Evolutionary conservation across 306 rosid species (phyloP), one percentile per base, ranked within the genome.

Genomic region (Vigna unguiculata): DNA sequence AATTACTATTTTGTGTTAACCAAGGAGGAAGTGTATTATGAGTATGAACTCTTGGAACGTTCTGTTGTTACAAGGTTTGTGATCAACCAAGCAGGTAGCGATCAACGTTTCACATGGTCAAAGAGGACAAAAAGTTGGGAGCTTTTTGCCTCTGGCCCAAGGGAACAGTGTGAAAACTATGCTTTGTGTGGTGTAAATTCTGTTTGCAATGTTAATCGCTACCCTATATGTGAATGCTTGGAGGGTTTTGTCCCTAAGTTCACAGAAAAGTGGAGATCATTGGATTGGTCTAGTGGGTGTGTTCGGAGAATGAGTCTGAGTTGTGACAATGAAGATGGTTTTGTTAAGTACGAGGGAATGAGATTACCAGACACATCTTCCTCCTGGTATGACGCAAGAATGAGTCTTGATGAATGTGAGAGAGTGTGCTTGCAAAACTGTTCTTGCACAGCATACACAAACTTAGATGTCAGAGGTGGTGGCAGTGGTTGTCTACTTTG

Each of bases 401-500:
- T 17, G 78, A 65, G 19, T n/a, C 78, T 49, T 10, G 71, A 63
- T 6, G 81, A 80, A 41, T 84, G 85, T 25, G 22, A 66, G 51
- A 74, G 48, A 11, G 12, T 47, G 30, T 84, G 88, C 47, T 52
- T 55, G 66, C 45, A 76, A 6, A 60, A 61, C 17, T 81, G 82
- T 5, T 80, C 75, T 9, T 80, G 85, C 72, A 52, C 41, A 43
- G 61, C 81, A 19, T 77, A 77, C 72, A 46, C 81, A 54, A 67
- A 15, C 57, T 25, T 55, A 51, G 71, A 61, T 32, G 7, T 77
- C 16, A 78, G 75, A 47, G 34, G 4, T 34, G 60, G 73, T 12
- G 76, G 76, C 1, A 67, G 71, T 66, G 89, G 89, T 12, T 85
- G 86, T 46, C 57, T 79, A 64, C 46, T 82, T 49, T 82, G 89